Evolutionary conservation across 495 filamentous ascomycete species (phyloP).

Genomic region (Corynascus novoguineensis): DNA sequence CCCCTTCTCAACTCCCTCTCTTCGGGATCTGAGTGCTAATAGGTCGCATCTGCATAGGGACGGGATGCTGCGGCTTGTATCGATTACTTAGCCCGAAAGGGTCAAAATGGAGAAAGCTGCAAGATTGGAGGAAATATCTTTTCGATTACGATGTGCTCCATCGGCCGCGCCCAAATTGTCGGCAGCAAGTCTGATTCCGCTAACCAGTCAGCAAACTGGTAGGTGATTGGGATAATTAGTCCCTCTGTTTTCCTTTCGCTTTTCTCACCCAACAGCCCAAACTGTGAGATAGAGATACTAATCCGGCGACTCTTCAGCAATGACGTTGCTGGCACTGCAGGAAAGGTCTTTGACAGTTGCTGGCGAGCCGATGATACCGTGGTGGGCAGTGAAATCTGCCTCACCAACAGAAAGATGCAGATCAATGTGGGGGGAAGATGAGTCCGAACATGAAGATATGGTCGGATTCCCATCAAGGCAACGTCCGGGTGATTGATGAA

Average conservation of each 20-base stretch:
- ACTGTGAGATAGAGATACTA: neutral
- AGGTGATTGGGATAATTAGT: too few relatives aligned
- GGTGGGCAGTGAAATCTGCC: neutral
- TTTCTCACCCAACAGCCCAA: neutral
- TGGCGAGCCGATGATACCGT: neutral
- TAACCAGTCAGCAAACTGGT: neutral
- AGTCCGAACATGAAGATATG: too few relatives aligned
- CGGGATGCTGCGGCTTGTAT: constrained; percentile 1
- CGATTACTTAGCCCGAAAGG: neutral
- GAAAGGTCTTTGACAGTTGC: neutral
- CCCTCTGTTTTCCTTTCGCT: too few relatives aligned
- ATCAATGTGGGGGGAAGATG: neutral
- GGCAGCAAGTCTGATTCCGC: neutral
- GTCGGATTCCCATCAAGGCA: too few relatives aligned
- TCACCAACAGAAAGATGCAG: neutral
- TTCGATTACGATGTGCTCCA: neutral
- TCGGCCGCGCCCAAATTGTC: neutral
- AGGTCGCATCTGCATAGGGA: neutral
- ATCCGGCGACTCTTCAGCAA: neutral
- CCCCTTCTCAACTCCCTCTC: too few relatives aligned
- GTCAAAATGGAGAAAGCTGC: neutral
- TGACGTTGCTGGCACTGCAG: neutral
- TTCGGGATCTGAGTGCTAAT: neutral
- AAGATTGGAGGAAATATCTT: neutral
- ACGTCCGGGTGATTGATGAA: too few relatives aligned